phyloP scores from a whole-genome alignment of 352 stramenopile species.

The Pythium aphanidermatum region DNA sequence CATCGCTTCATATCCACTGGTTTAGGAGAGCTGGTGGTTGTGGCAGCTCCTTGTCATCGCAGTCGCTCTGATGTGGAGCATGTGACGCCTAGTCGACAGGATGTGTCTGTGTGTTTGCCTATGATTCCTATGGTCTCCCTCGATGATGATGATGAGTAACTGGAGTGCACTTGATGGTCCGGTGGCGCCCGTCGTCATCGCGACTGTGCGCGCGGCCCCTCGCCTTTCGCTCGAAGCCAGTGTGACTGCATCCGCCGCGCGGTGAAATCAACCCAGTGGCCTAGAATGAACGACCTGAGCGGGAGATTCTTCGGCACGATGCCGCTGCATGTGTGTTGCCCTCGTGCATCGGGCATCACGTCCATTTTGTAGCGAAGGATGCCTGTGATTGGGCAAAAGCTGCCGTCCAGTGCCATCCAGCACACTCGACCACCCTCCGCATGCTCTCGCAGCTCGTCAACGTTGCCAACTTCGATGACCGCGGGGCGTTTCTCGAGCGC shows the following conservation, averaged over 20 bases:
- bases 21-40: no score
- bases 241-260: neutral
- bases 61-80: no score
- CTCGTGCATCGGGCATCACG: no score
- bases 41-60: no score
- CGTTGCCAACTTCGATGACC: slow-evolving; percentile 24
- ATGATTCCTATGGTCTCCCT: slow-evolving; percentile 10
- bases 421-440: neutral
- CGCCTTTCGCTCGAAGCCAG: neutral
- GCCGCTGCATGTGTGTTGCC: no score
- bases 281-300: no score
- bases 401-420: neutral
- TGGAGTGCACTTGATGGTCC: slow-evolving; percentile 31
- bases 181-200: no score
- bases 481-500: slow-evolving; percentile 18
- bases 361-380: no score
- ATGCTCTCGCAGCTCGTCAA: slow-evolving; percentile 12
- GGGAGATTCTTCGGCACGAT: no score
- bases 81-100: no score
- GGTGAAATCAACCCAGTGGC: neutral
- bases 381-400: slow-evolving; percentile 8
- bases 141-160: slow-evolving; percentile 30
- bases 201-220: neutral
- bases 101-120: neutral
- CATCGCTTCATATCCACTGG: no score